Base-by-base conservation (phyloP, 1,284 basidiomycete species). In the Porogramme epimiltina region DNA sequence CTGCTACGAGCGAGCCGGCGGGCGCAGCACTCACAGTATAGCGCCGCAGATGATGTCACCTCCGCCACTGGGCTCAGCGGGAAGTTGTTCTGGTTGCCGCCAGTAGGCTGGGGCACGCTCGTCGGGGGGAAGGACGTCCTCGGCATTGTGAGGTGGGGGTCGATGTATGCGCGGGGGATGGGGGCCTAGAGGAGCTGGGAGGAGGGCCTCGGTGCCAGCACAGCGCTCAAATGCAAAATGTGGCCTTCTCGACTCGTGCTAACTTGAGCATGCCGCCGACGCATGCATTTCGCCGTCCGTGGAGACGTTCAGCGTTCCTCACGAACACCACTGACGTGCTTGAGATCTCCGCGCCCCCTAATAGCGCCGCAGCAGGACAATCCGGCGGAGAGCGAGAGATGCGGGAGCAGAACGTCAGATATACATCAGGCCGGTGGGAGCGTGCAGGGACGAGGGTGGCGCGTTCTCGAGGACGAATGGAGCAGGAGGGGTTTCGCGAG, bases 1-100 rank as follows among this genome's bases (percentile, higher is more conserved):
- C 20, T 42, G 20, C 19, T 16, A 39, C 31, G 36, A 33, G 36
- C 46, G 40, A 43, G 24, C 19, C 24, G 18, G 34, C 34, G n/a
- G n/a, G 26, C n/a, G 18, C 15, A 8, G 6, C 33, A 57, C 61
- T 42, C 52, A 62, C 61, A 44, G 38, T 62, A 62, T 19, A 62
- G 43, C 19, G 61, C 55, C n/a, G 61, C 61, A 8, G 61, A 62
- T 38, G 59, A 60, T 36, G 59, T 58, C 47, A 57, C 33, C 8
- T 49, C 22, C 13, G 49, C 42, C 18, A 39, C 42, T 13, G 37
- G 38, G 26, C 34, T 36, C 18, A 34, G 23, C 43, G 23, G 25
- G 10, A 34, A 45, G 19, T 39, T n/a, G 34, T 37, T 37, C 34
- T 13, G 41, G 26, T 42, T 45, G 26, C 36, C 47, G 16, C 44